These are phyloP conservation scores for Hansenula sp. DNA, from an alignment of 1,139 yeast genomes.

Conservation along the genomic window DNA sequence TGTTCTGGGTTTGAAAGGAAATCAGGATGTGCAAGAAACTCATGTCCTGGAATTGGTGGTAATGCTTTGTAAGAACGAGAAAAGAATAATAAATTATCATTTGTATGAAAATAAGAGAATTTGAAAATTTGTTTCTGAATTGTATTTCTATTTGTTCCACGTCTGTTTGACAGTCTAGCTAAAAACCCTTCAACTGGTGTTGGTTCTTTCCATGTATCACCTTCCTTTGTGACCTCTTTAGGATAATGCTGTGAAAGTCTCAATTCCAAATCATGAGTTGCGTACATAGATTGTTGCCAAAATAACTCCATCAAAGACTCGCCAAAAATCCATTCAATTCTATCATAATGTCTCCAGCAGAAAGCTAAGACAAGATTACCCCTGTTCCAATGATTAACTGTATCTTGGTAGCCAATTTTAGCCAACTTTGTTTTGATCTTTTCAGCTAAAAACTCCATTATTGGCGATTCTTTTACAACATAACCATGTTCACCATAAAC, in stretches of 20 bases:
- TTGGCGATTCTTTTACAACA: constrained; percentile 26
- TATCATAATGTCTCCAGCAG: constrained; percentile 65
- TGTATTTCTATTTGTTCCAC: constrained; percentile 35
- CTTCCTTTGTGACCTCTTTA: constrained; percentile 23
- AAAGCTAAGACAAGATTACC: constrained; percentile 38
- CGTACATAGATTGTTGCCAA: constrained; percentile 37
- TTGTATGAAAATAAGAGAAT: constrained; percentile 59
- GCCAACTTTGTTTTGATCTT: constrained; percentile 17
- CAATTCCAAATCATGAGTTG: constrained; percentile 50
- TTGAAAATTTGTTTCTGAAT: constrained; percentile 45
- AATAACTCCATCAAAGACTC: constrained; percentile 44
- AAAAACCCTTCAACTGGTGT: constrained; percentile 74
- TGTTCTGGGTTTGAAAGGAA: background rate
- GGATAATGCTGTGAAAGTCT: constrained; percentile 49
- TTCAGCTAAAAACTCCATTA: constrained; percentile 32
- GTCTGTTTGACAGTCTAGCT: constrained; percentile 48
- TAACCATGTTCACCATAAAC: constrained; percentile 31
- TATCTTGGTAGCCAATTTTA: constrained; percentile 17
- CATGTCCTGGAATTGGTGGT: constrained; percentile 41
- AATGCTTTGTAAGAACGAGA: constrained; percentile 49
- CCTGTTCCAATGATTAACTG: constrained; percentile 18
- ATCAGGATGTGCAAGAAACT: background rate
- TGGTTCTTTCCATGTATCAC: constrained; percentile 43
- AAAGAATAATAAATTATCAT: constrained; percentile 57
- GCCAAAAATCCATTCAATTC: constrained; percentile 70